Base-by-base conservation (phyloP, 2,329 filamentous ascomycete genomes). In the Cladobotryum protrusum region DNA sequence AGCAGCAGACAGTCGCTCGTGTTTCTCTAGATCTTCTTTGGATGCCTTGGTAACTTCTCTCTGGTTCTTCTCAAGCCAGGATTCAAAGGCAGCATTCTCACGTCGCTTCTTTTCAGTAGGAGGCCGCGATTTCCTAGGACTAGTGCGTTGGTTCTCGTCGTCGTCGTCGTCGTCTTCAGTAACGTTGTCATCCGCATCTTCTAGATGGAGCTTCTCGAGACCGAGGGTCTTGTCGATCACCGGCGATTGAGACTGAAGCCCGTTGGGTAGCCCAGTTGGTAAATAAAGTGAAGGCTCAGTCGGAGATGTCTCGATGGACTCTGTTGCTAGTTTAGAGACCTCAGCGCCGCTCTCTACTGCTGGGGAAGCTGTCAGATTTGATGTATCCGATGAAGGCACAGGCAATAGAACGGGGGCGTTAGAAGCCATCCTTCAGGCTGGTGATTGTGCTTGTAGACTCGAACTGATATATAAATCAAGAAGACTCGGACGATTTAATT, bases 31-130 rank as follows among this genome's bases (percentile, higher is more conserved):
- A 3, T 59, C 55, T 18, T 58, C 65, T 11, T 42, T 44, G 1
- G 58, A 51, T 2, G 51, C 48, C 33, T 57, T 56, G 15, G 67
- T 68, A 40, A 67, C 70, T 56, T 72, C 56, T 2, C 56, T 48
- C 18, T 68, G 66, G 49, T 72, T 69, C 33, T 63, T 54, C 17
- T 60, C 56, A 8, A 74, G 55, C 66, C 68, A 75, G 1, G 63
- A 61, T 45, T 77, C 68, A 45, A 83, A 80, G 29, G 69, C 69
- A 1, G 72, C 69, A 52, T 76, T 72, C 44, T 83, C 76, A 3
- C 64, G 64, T 12, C 72, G 72, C 47, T 76, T 77, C 55, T 70
- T 73, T 42, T 78, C 70, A 1, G 70, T 70, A n/a, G 71, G 61
- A 42, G 66, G 71, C 18, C 61, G 65, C 9, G 64, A 61, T 37